Conservation (phyloP, 176 grass and related monocot genomes). For the Avena insularis region DNA sequence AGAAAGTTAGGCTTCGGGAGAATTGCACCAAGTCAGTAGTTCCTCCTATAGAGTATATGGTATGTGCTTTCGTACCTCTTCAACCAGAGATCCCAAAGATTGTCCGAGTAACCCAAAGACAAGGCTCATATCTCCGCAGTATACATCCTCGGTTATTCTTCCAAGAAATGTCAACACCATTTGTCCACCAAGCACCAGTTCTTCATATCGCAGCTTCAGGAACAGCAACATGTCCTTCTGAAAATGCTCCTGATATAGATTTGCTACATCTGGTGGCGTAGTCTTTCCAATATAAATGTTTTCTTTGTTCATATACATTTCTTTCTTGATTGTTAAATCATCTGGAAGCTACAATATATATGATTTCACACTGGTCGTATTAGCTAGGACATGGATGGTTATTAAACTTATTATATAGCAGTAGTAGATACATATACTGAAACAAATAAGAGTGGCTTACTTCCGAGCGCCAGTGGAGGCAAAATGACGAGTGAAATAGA, state of each 20-base stretch:
- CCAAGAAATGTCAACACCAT: conserved; percentile 50
- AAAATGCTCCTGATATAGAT: conserved; percentile 45
- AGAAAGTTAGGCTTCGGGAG: too few relatives aligned
- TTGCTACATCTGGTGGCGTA: conserved; percentile 13
- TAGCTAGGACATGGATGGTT: too few relatives aligned
- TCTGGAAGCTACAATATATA: conserved; percentile 21
- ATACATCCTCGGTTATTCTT: conserved; percentile 20
- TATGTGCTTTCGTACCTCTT: not conserved
- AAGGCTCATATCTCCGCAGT: not conserved
- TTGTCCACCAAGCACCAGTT: conserved; percentile 26
- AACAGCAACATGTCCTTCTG: conserved; percentile 33
- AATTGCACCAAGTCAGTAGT: too few relatives aligned
- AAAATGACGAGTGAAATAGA: not conserved
- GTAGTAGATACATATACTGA: too few relatives aligned
- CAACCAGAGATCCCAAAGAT: not conserved
- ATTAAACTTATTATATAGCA: too few relatives aligned
- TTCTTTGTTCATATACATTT: not conserved
- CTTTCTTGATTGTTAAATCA: not conserved
- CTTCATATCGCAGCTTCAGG: conserved; percentile 35
- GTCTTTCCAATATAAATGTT: conserved; percentile 43
- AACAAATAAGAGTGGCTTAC: not conserved
- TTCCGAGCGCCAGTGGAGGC: not conserved
- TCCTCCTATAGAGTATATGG: not conserved
- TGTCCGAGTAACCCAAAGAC: not conserved
- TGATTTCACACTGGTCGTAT: too few relatives aligned